Evolutionary conservation across 495 filamentous ascomycete genomes (phyloP).

Genomic region (Durotheca rogersii): DNA sequence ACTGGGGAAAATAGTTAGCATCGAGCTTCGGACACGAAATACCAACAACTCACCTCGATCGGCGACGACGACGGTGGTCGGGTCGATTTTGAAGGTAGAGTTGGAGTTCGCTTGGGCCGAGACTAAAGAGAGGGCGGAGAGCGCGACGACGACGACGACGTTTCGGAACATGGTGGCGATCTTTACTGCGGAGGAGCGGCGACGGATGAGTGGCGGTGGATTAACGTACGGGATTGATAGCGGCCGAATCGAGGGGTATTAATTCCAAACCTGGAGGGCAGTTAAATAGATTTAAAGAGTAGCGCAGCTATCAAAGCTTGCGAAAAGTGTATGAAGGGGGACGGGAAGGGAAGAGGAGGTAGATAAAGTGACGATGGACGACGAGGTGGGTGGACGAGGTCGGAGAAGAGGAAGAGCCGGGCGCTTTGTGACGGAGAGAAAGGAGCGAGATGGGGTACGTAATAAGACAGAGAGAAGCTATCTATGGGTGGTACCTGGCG

Average conservation of each 20-base stretch:
- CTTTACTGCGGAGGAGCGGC: not conserved
- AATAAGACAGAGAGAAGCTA: conserved; percentile 10
- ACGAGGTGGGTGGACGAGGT: conserved; percentile 15
- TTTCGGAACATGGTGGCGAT: conserved; percentile 33
- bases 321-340: not conserved
- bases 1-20: conserved; percentile 29
- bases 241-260: conserved; percentile 16
- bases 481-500: conserved; percentile 27
- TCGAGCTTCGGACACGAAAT: not conserved
- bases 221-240: no score
- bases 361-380: conserved; percentile 6
- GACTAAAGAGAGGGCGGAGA: conserved; percentile 36
- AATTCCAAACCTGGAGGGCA: conserved; percentile 1
- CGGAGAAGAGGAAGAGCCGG: conserved; percentile 9
- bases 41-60: conserved; percentile 25
- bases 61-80: conserved; percentile 22
- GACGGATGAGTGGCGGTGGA: conserved; percentile 5
- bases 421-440: conserved; percentile 11
- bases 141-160: conserved; percentile 31
- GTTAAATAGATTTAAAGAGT: conserved; percentile 11
- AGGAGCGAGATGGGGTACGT: conserved; percentile 24
- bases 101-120: conserved; percentile 38
- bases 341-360: conserved; percentile 5
- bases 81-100: conserved; percentile 38
- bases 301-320: conserved; percentile 14